These are phyloP conservation scores for Bonnemaisonia californica DNA, from an alignment of 31 red algal genomes.

Conservation along the genomic window DNA sequence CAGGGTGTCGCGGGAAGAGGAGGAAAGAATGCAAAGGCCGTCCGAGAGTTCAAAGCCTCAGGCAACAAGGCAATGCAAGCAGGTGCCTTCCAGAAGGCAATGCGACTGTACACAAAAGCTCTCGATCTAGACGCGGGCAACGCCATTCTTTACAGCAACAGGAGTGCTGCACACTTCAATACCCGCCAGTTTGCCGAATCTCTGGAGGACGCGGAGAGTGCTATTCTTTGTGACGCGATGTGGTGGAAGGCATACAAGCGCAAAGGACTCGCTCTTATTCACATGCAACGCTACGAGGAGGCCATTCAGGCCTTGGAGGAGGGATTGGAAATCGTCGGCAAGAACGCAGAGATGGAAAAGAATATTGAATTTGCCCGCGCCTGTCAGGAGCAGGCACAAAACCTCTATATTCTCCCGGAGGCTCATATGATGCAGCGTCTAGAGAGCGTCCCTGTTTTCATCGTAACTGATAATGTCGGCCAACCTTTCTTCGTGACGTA, in stretches of 20 bases:
- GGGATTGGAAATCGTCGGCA: conserved; percentile 64
- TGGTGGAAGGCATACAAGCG: conserved; percentile 98
- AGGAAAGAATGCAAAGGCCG: conserved; percentile 69
- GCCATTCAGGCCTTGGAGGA: conserved; percentile 86
- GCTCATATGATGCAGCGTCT: conserved; percentile 90
- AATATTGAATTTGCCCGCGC: conserved; percentile 85
- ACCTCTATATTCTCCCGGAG: conserved; percentile 91
- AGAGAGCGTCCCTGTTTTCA: conserved; percentile 91
- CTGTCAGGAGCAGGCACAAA: conserved; percentile 88
- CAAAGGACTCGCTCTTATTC: conserved; percentile 83
- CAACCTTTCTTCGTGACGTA: conserved; percentile 98
- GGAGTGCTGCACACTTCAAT: conserved; percentile 89
- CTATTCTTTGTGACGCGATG: conserved; percentile 75
- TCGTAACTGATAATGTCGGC: conserved; percentile 86
- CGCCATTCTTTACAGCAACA: conserved; percentile 91
- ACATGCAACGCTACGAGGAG: conserved; percentile 91
- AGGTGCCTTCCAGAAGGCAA: conserved; percentile 83
- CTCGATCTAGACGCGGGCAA: conserved; percentile 86
- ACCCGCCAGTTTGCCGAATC: conserved; percentile 77
- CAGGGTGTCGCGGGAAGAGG: conserved; percentile 58
- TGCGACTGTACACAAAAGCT: conserved; percentile 83
- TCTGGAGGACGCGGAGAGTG: conserved; percentile 89
- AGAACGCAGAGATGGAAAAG: conserved; percentile 77
- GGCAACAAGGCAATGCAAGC: conserved; percentile 89
- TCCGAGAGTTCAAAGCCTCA: conserved; percentile 78